phyloP scores from a whole-genome alignment of 2,329 filamentous ascomycete genomes.

The Ophiosphaerella herpotricha region DNA sequence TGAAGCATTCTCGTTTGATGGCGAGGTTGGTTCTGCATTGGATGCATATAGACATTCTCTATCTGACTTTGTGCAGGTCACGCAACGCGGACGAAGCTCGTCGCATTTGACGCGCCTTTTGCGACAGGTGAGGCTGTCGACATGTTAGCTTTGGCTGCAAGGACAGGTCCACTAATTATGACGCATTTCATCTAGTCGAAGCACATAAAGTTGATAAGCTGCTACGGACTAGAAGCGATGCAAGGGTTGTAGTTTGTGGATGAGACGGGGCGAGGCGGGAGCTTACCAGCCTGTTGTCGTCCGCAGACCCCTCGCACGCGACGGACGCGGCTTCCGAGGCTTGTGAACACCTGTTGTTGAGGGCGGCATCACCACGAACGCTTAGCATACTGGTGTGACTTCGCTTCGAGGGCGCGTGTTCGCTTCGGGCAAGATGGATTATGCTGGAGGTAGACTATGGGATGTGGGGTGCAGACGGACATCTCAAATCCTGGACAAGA shows the following conservation, averaged over 20 bases:
- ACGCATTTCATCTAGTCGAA: neutral
- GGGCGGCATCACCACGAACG: conserved; percentile 30
- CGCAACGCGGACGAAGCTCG: conserved; percentile 52
- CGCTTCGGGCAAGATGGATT: conserved; percentile 20
- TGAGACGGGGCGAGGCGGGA: conserved; percentile 3
- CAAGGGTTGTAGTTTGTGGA: neutral
- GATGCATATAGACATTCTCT: conserved; percentile 49
- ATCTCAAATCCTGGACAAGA: conserved; percentile 3
- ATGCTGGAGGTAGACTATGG: neutral
- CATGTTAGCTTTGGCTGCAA: neutral
- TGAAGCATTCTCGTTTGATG: conserved; percentile 13
- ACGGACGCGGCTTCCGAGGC: conserved; percentile 47
- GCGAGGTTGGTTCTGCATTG: conserved; percentile 9
- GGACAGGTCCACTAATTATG: neutral
- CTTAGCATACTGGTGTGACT: conserved; percentile 29
- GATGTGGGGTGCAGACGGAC: conserved; percentile 12
- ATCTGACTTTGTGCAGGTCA: conserved; percentile 51
- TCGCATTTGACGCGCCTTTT: conserved; percentile 58
- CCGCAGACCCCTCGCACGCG: conserved; percentile 50
- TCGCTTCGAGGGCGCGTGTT: conserved; percentile 33
- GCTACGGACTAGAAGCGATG: neutral
- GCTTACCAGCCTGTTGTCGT: conserved; percentile 52
- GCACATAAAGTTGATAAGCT: neutral
- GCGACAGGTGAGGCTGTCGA: conserved; percentile 49
- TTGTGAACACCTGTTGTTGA: conserved; percentile 32